phyloP scores from a whole-genome alignment of 345 rosid genomes.

The Isatis tinctoria region DNA sequence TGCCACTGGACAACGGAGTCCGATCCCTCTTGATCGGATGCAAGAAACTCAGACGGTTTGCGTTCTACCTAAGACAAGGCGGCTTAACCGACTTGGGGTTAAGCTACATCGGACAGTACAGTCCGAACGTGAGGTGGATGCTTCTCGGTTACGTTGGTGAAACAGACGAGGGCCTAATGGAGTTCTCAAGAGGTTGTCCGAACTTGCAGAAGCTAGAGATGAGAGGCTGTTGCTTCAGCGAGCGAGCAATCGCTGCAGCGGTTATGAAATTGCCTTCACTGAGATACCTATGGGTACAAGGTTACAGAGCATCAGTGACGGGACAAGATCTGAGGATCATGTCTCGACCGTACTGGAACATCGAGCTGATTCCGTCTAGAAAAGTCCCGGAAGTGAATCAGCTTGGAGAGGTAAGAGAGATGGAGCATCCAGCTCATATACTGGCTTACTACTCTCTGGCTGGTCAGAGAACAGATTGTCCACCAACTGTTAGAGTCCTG shows the following conservation, averaged over 20 bases:
- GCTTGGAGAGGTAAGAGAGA: slow-evolving; percentile 26
- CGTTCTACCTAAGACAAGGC: slow-evolving; percentile 71
- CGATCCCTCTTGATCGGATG: slow-evolving; percentile 78
- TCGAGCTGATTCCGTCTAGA: slow-evolving; percentile 75
- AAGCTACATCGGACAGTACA: slow-evolving; percentile 65
- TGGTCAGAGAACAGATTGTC: slow-evolving; percentile 87
- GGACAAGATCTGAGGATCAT: slow-evolving; percentile 63
- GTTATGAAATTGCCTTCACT: slow-evolving; percentile 59
- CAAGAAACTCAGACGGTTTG: slow-evolving; percentile 74
- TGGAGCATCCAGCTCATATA: slow-evolving; percentile 79
- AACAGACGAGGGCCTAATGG: slow-evolving; percentile 69
- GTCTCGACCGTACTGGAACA: slow-evolving; percentile 96
- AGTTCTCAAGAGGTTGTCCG: slow-evolving; percentile 83
- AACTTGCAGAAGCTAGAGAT: slow-evolving; percentile 85
- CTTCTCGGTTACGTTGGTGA: slow-evolving; percentile 81
- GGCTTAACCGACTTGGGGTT: slow-evolving; percentile 86
- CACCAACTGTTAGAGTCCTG: slow-evolving; percentile 50
- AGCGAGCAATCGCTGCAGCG: slow-evolving; percentile 63
- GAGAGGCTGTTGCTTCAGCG: slow-evolving; percentile 90
- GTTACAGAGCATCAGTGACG: slow-evolving; percentile 51
- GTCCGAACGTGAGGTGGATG: slow-evolving; percentile 89
- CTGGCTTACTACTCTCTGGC: slow-evolving; percentile 93
- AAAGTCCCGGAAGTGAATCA: slow-evolving; percentile 26
- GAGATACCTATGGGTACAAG: slow-evolving; percentile 97
- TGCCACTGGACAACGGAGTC: slow-evolving; percentile 93